Evolutionary conservation across 2,329 filamentous ascomycete species (phyloP), one percentile per base, ranked within the genome.

Genomic region (Pseudopithomyces chartarum): DNA sequence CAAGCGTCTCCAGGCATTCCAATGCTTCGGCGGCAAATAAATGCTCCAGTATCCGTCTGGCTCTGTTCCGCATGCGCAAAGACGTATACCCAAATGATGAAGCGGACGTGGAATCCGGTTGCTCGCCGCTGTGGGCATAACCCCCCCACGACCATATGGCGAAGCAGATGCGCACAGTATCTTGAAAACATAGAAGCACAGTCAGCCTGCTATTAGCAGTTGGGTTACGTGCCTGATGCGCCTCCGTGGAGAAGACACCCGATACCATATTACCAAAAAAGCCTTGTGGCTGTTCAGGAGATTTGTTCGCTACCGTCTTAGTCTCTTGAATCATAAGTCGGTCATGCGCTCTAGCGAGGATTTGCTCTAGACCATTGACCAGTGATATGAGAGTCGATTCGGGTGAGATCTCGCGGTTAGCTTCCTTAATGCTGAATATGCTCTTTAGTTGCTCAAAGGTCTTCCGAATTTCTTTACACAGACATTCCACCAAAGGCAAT

Each of bases 201-300:
- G 95, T 98, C 20, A 99, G 82, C 44, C 94, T 87, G 66, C 95
- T 94, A 69, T 98, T 99, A 8, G 93, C 92, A n/a, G 91, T 92
- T 7, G 89, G 87, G 57, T 88, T 92, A 47, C 92, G 87, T n/a
- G 87, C 84, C 58, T 93, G 90, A 1, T 85, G 87, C 0, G 85
- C 82, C 57, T 97, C 92, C 0, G 90, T 86, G 36, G 91, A 85
- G 71, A 97, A 97, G 0, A 97, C 91, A 1, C 92, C 92, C 0
- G 92, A 95, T 1, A 96, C 91, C 86, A 97, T 96, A 65, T 91
- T 96, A 43, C 92, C 92, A 69, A 98, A 96, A 72, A 97, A 94
- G 5, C 92, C 89, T 70, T 93, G 91, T 13, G 89, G 86, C 64
- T 91, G 90, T 68, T 96, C 91, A 20, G 92, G 91, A 57, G 87